Evolutionary conservation across 768 basidiomycete species (phyloP).

Genomic region (Tricholoma saponaceum): DNA sequence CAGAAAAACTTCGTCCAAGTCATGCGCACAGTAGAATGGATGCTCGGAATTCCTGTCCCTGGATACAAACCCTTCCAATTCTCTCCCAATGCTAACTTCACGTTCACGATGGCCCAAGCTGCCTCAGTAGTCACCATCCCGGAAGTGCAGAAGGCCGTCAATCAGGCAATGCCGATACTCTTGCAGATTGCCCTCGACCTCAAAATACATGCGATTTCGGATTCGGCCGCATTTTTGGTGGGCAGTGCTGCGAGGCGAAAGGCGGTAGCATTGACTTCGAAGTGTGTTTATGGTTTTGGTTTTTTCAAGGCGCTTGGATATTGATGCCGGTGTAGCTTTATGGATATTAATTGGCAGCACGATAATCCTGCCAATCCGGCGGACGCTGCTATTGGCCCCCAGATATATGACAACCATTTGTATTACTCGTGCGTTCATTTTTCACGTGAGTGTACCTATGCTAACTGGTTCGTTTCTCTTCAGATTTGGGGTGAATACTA

Average conservation of each 20-base stretch:
- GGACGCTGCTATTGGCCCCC: slow-evolving; percentile 63
- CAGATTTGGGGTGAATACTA: slow-evolving; percentile 53
- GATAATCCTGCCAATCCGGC: slow-evolving; percentile 70
- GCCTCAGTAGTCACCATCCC: neutral
- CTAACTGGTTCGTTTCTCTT: neutral
- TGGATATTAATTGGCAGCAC: slow-evolving; percentile 78
- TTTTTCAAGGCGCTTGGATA: slow-evolving; percentile 6
- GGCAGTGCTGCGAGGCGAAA: neutral
- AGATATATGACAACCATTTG: slow-evolving; percentile 74
- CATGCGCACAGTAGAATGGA: slow-evolving; percentile 47
- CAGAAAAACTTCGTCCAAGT: slow-evolving; percentile 65
- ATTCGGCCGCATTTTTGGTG: neutral
- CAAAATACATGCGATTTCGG: neutral
- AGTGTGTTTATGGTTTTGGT: slow-evolving; percentile 21
- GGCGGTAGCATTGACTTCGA: slow-evolving; percentile 28
- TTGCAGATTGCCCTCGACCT: neutral
- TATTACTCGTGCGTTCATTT: slow-evolving; percentile 58
- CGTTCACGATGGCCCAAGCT: neutral
- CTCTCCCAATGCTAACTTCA: neutral
- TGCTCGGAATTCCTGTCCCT: slow-evolving; percentile 50
- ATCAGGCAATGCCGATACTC: neutral
- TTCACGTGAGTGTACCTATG: neutral
- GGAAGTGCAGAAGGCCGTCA: neutral
- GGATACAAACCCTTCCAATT: slow-evolving; percentile 6
- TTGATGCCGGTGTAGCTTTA: slow-evolving; percentile 48